These are phyloP conservation scores for Coemansia sp. DNA, from an alignment of 192 early-diverging fungal species.

Conservation along the genomic window DNA sequence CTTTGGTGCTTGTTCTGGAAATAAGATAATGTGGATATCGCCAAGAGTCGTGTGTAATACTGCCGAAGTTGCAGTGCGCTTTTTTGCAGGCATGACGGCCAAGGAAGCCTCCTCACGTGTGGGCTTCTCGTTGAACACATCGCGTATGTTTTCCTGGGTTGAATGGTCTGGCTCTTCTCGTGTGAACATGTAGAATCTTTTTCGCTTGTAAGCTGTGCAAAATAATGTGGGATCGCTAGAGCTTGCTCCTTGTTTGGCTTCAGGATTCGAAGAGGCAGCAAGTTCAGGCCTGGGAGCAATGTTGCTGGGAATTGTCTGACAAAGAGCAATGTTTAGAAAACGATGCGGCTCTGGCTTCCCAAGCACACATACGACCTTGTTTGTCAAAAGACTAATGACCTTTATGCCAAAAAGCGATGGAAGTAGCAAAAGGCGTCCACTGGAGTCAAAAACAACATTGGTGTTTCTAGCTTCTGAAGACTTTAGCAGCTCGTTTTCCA, in stretches of 20 bases:
- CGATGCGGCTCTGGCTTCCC: constrained; percentile 91
- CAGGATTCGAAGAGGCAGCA: constrained; percentile 88
- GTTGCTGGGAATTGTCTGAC: constrained; percentile 66
- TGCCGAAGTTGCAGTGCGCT: constrained; percentile 67
- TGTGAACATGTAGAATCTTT: constrained; percentile 95
- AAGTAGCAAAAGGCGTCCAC: constrained; percentile 85
- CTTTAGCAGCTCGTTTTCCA: constrained; percentile 85
- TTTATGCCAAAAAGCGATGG: constrained; percentile 96
- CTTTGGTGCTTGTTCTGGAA: constrained; percentile 79
- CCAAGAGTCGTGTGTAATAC: constrained; percentile 88
- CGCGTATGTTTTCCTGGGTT: constrained; percentile 68
- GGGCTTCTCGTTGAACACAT: constrained; percentile 98
- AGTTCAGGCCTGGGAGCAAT: not conserved
- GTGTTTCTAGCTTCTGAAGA: constrained; percentile 62
- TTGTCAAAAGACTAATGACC: constrained; percentile 81
- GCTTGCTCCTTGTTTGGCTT: constrained; percentile 57
- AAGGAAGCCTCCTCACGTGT: constrained; percentile 94
- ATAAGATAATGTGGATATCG: constrained; percentile 86
- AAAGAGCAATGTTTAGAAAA: constrained; percentile 85
- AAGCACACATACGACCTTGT: constrained; percentile 80
- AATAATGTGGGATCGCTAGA: constrained; percentile 88
- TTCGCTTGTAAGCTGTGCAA: constrained; percentile 85
- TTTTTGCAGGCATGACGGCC: constrained; percentile 64
- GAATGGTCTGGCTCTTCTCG: constrained; percentile 72
- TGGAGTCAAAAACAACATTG: constrained; percentile 93